Conservation (phyloP, 495 filamentous ascomycete species). For the Alectoria sarmentosa region DNA sequence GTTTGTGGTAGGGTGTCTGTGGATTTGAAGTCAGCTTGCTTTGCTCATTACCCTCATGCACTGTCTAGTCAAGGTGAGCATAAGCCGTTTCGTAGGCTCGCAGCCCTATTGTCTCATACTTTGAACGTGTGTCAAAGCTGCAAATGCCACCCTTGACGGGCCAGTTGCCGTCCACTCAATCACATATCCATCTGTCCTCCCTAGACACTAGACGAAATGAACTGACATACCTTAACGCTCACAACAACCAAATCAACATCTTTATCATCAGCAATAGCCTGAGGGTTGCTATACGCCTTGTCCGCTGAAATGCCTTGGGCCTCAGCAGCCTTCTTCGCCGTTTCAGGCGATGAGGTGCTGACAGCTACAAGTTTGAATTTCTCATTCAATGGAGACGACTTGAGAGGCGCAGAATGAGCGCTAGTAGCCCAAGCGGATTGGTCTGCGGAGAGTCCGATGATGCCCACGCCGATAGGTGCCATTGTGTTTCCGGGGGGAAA, state of each 20-base stretch:
- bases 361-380: conserved; percentile 52
- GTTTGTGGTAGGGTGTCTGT: conserved; percentile 42
- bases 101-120: neutral
- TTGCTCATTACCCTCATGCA: neutral
- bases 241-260: conserved; percentile 54
- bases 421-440: conserved; percentile 43
- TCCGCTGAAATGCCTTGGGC: conserved; percentile 39
- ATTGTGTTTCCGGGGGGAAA: conserved; percentile 1
- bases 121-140: neutral
- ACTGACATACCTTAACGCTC: conserved; percentile 37
- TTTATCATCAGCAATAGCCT: conserved; percentile 44
- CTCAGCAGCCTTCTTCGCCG: conserved; percentile 43
- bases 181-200: neutral
- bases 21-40: conserved; percentile 5
- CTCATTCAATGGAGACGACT: conserved; percentile 21
- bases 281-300: conserved; percentile 45
- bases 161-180: neutral
- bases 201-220: neutral
- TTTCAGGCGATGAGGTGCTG: conserved; percentile 45
- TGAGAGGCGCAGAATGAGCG: conserved; percentile 52
- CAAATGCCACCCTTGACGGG: neutral
- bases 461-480: conserved; percentile 39
- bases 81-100: neutral
- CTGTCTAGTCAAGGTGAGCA: neutral
- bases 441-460: conserved; percentile 50